These are phyloP conservation scores for Ophiocytium majus DNA, from an alignment of 352 stramenopile genomes.

Conservation along the genomic window DNA sequence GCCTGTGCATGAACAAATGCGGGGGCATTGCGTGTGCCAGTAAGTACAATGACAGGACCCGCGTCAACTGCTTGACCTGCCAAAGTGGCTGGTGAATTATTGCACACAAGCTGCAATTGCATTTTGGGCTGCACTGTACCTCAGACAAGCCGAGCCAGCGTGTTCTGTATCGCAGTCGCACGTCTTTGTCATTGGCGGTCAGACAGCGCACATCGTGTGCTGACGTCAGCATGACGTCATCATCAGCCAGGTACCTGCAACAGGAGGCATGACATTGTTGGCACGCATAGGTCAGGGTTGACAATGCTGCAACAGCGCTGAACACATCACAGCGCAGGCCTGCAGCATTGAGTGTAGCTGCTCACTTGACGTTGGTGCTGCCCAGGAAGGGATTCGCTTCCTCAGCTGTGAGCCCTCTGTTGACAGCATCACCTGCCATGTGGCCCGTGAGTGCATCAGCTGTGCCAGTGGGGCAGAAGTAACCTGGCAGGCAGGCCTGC, in stretches of 20 bases:
- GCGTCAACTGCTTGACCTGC: too few species aligned
- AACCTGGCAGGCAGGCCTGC: constrained; percentile 58
- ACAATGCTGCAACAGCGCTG: too few species aligned
- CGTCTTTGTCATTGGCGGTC: constrained; percentile 74
- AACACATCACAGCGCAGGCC: too few species aligned
- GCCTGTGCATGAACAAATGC: background rate
- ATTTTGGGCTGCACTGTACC: too few species aligned
- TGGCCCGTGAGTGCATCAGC: constrained; percentile 74
- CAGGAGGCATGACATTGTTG: too few species aligned
- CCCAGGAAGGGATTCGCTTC: constrained; percentile 72
- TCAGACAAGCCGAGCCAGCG: constrained; percentile 60
- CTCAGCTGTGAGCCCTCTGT: constrained; percentile 64
- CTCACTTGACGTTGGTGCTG: constrained; percentile 71
- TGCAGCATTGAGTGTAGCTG: background rate
- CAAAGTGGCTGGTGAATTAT: too few species aligned
- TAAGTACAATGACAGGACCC: too few species aligned
- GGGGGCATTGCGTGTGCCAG: too few species aligned
- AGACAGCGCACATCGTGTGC: constrained; percentile 85
- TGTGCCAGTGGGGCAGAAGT: constrained; percentile 92
- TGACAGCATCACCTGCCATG: constrained; percentile 82
- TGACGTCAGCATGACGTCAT: constrained; percentile 51
- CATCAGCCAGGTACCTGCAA: constrained; percentile 69
- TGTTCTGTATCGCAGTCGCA: constrained; percentile 62
- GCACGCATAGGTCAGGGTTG: too few species aligned
- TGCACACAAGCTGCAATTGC: too few species aligned